Evolutionary conservation across 768 basidiomycete genomes (phyloP).

Genomic region (Mycena leptocephala): DNA sequence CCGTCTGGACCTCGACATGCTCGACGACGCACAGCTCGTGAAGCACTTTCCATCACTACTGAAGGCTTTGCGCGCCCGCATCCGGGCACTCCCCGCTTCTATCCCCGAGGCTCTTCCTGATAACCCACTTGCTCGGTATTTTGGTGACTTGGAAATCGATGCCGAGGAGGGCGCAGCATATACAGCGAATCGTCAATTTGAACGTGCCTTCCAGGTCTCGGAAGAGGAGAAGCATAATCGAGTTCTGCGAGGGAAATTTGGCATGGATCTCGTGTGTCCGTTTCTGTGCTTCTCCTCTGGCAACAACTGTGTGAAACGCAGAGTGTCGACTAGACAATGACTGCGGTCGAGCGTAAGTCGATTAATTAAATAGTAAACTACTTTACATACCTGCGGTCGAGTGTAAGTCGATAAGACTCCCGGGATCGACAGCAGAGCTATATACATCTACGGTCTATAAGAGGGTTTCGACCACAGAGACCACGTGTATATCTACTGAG

Average conservation of each 20-base stretch:
- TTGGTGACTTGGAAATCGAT: neutral
- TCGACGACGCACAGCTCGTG: neutral
- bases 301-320: no score
- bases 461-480: no score
- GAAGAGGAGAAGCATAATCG: neutral
- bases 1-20: neutral
- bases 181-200: conserved; percentile 7
- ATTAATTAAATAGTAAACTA: no score
- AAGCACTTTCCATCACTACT: neutral
- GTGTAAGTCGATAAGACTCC: no score
- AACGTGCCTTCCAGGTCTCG: conserved; percentile 12
- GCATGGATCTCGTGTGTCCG: neutral
- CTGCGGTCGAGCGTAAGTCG: no score
- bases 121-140: neutral
- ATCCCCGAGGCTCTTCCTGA: neutral
- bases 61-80: neutral
- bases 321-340: no score
- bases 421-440: no score
- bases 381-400: no score
- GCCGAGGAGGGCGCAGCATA: neutral
- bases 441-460: no score
- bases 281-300: conserved; percentile 13
- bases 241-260: neutral
- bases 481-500: no score
- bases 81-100: neutral